phyloP scores from a whole-genome alignment of 371 early-diverging fungal species.

The Mortierella sp. region DNA sequence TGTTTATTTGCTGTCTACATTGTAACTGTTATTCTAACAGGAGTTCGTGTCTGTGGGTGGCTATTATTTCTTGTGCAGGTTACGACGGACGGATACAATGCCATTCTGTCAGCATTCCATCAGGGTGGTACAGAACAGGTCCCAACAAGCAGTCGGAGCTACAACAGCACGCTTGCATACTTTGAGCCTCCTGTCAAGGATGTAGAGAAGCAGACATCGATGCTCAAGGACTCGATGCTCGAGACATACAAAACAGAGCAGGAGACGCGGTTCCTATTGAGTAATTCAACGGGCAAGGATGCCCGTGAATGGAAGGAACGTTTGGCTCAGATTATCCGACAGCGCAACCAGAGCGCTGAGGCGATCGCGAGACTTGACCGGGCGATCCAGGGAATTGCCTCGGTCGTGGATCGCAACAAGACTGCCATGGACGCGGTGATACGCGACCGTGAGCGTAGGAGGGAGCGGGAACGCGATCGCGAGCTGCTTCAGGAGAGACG shows the following conservation, averaged over 20 bases:
- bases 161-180: slow-evolving; percentile 39
- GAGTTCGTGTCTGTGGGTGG: not conserved
- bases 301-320: slow-evolving; percentile 51
- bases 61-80: slow-evolving; percentile 12
- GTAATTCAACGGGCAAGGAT: slow-evolving; percentile 45
- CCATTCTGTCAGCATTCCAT: slow-evolving; percentile 49
- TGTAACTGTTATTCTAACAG: too few relatives aligned
- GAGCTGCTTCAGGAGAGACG: slow-evolving; percentile 23
- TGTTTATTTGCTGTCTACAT: not conserved
- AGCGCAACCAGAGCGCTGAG: slow-evolving; percentile 38
- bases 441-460: slow-evolving; percentile 45
- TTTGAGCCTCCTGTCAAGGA: slow-evolving; percentile 41
- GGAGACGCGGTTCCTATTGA: slow-evolving; percentile 39
- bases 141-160: slow-evolving; percentile 41
- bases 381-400: slow-evolving; percentile 34
- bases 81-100: slow-evolving; percentile 44
- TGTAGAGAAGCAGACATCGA: slow-evolving; percentile 10
- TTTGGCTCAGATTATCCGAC: slow-evolving; percentile 37
- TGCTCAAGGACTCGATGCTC: slow-evolving; percentile 43
- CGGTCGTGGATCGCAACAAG: slow-evolving; percentile 45
- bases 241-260: slow-evolving; percentile 51
- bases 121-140: slow-evolving; percentile 55
- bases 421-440: slow-evolving; percentile 49
- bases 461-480: slow-evolving; percentile 36
- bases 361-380: slow-evolving; percentile 21